phyloP scores from a whole-genome alignment of 2,329 filamentous ascomycete species.

The Fusarium veterinarium region DNA sequence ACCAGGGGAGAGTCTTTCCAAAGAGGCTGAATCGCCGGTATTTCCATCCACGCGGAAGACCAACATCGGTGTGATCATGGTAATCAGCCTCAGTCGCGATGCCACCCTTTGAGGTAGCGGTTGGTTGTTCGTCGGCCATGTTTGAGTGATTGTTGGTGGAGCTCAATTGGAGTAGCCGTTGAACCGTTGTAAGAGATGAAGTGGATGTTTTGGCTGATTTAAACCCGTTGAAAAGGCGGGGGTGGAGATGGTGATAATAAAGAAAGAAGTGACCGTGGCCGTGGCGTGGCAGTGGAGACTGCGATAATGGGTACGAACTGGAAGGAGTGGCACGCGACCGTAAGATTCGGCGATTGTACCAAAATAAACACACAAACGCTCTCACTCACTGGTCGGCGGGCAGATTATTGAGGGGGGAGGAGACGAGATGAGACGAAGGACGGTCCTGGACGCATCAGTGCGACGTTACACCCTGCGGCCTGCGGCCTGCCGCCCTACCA shows the following conservation, averaged over 20 bases:
- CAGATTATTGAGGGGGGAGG: not conserved
- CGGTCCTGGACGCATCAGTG: slow-evolving; percentile 17
- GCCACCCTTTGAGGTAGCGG: slow-evolving; percentile 8
- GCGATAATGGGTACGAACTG: not conserved
- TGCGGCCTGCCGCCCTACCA: not conserved
- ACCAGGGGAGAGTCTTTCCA: slow-evolving; percentile 60
- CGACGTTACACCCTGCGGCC: slow-evolving; percentile 1
- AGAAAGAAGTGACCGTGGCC: not conserved
- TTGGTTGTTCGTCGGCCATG: slow-evolving; percentile 25
- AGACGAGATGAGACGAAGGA: slow-evolving; percentile 11
- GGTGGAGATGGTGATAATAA: slow-evolving; percentile 10
- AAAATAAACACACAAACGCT: slow-evolving; percentile 10
- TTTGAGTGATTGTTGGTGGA: not conserved
- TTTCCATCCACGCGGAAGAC: slow-evolving; percentile 40
- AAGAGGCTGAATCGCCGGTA: slow-evolving; percentile 37
- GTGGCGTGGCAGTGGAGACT: not conserved
- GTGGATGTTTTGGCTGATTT: slow-evolving; percentile 10
- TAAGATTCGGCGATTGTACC: slow-evolving; percentile 6
- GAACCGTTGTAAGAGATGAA: not conserved
- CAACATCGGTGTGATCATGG: slow-evolving; percentile 6
- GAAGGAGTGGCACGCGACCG: slow-evolving; percentile 15
- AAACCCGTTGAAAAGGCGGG: slow-evolving; percentile 20
- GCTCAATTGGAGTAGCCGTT: slow-evolving; percentile 1
- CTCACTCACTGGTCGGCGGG: not conserved
- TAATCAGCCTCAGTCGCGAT: slow-evolving; percentile 24